Conservation (phyloP, 495 filamentous ascomycete species). For the Poronia punctata region DNA sequence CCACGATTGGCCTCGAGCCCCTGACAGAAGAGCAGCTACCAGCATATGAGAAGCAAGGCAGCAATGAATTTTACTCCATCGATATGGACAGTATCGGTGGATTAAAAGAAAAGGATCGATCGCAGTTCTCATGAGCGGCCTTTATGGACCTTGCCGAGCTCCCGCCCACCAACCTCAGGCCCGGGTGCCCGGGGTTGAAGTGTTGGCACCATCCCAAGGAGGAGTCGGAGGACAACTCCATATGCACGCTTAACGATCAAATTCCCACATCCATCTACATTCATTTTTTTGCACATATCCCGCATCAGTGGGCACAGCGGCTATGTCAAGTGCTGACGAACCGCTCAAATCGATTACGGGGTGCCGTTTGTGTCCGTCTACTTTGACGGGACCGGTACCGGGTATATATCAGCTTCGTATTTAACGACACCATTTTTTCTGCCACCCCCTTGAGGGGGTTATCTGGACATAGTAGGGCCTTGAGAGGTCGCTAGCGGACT, state of each 20-base stretch:
- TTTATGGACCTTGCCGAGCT: not conserved
- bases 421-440: constrained; percentile 24
- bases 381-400: constrained; percentile 10
- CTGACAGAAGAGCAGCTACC: constrained; percentile 73
- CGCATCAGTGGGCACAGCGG: constrained; percentile 7
- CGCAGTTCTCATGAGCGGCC: constrained; percentile 27
- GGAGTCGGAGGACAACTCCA: constrained; percentile 19
- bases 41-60: constrained; percentile 72
- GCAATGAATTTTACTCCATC: constrained; percentile 77
- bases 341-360: constrained; percentile 9
- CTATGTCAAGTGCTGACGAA: constrained; percentile 20
- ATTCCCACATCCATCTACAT: constrained; percentile 19
- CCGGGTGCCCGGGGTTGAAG: not conserved
- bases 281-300: not conserved
- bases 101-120: constrained; percentile 73
- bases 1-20: constrained; percentile 80
- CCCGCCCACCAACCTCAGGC: not conserved
- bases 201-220: constrained; percentile 7
- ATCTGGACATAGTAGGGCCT: constrained; percentile 11
- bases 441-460: constrained; percentile 6
- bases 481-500: constrained; percentile 10
- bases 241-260: constrained; percentile 24
- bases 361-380: constrained; percentile 3
- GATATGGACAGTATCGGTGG: constrained; percentile 94
- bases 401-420: constrained; percentile 23